These are phyloP conservation scores for Penicillium manginii DNA, from an alignment of 495 filamentous ascomycete species.

Conservation along the genomic window DNA sequence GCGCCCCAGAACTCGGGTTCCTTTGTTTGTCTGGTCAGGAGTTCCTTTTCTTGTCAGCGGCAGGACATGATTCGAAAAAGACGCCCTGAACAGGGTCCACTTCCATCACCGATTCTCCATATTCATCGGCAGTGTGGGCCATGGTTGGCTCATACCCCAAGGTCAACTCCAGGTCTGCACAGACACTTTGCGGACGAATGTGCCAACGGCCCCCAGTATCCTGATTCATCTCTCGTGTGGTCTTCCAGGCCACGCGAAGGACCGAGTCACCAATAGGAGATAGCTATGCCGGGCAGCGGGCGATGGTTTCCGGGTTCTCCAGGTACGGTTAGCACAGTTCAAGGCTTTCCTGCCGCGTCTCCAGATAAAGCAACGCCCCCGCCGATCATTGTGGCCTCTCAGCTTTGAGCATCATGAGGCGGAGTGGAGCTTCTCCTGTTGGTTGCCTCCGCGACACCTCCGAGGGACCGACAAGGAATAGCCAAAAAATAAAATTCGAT, in stretches of 20 bases:
- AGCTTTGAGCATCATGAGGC: slow-evolving; percentile 3
- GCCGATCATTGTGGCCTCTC: slow-evolving; percentile 5
- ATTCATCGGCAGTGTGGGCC: not conserved
- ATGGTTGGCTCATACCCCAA: slow-evolving; percentile 11
- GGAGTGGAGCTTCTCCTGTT: slow-evolving; percentile 4
- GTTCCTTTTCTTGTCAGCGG: slow-evolving; percentile 3
- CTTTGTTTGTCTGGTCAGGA: not conserved
- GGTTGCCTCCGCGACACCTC: not conserved
- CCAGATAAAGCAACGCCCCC: not conserved
- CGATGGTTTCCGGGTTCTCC: slow-evolving; percentile 6
- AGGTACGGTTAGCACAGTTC: slow-evolving; percentile 5
- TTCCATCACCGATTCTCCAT: slow-evolving; percentile 1
- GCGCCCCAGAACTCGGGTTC: slow-evolving; percentile 1
- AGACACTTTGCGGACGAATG: not conserved
- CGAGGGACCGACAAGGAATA: not conserved
- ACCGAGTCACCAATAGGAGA: slow-evolving; percentile 11
- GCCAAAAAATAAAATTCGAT: slow-evolving; percentile 2
- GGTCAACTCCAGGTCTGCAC: slow-evolving; percentile 3
- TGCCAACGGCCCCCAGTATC: slow-evolving; percentile 18
- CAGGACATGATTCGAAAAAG: slow-evolving; percentile 14
- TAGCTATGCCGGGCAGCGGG: slow-evolving; percentile 1
- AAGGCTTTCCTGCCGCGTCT: not conserved
- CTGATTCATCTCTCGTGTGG: slow-evolving; percentile 5
- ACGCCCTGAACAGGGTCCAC: slow-evolving; percentile 12
- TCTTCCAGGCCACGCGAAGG: slow-evolving; percentile 20